phyloP scores from a whole-genome alignment of 306 rosid species.

The Vigna trinervia region DNA sequence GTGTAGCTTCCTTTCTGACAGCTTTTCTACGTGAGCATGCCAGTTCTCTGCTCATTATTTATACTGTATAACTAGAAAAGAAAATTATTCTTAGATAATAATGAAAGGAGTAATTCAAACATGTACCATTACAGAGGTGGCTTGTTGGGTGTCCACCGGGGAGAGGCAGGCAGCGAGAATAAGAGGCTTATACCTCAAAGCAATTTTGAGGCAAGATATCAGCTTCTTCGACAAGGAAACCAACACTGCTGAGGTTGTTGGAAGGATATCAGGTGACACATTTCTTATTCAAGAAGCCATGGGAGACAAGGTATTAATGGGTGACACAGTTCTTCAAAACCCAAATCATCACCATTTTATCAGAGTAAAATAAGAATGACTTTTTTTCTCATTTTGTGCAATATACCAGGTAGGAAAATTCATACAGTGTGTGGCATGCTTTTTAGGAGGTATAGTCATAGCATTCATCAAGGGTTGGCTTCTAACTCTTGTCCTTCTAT shows the following conservation, averaged over 20 bases:
- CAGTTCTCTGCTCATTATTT: constrained; percentile 29
- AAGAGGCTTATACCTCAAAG: constrained; percentile 71
- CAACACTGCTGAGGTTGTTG: constrained; percentile 71
- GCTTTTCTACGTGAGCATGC: constrained; percentile 66
- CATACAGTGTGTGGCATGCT: constrained; percentile 57
- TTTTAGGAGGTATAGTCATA: constrained; percentile 66
- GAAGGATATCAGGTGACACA: constrained; percentile 85
- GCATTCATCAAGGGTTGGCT: constrained; percentile 83
- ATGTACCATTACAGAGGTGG: constrained; percentile 59
- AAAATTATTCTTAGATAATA: background rate
- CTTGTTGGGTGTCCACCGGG: constrained; percentile 86
- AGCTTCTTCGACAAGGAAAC: constrained; percentile 75
- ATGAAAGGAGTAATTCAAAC: constrained; percentile 11
- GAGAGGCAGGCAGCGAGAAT: constrained; percentile 85
- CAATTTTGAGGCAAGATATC: constrained; percentile 82
- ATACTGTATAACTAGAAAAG: background rate
- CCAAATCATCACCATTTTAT: constrained; percentile 14
- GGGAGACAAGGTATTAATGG: constrained; percentile 76
- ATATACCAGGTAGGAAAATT: constrained; percentile 69
- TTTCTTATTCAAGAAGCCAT: constrained; percentile 85
- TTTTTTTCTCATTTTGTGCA: constrained; percentile 21
- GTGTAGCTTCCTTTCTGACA: constrained; percentile 57
- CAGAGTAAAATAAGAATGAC: background rate
- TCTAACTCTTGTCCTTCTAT: constrained; percentile 71
- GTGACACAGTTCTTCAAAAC: background rate